A percentile compares a stretch with the other conserved stretches of the same genome.
phyloP scores from a whole-genome alignment of 1,284 basidiomycete species.

The Moesziomyces sp. region DNA sequence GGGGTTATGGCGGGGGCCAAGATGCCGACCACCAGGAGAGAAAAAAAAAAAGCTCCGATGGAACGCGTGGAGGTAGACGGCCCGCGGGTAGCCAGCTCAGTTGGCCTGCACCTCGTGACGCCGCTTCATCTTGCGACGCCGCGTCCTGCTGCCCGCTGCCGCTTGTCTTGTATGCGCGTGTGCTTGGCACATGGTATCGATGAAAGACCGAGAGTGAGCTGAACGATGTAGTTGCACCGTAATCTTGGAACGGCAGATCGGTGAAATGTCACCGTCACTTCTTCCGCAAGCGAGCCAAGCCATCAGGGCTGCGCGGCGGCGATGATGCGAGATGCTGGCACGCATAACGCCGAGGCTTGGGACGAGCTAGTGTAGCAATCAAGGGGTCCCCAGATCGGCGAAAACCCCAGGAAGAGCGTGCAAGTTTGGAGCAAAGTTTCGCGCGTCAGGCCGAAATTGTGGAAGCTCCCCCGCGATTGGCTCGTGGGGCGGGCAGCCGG shows the following conservation, averaged over 20 bases:
- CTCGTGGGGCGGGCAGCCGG: not conserved
- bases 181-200: not conserved
- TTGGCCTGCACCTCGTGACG: not conserved
- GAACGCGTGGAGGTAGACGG: not conserved
- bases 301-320: too few species aligned
- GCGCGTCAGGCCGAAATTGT: not conserved
- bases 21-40: too few species aligned
- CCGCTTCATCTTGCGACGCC: not conserved
- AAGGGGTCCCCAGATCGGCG: too few species aligned
- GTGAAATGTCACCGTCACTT: too few species aligned
- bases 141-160: not conserved
- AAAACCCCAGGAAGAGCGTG: too few species aligned
- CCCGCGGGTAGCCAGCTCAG: too few species aligned
- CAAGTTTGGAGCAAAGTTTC: not conserved
- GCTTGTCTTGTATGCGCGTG: not conserved
- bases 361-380: too few species aligned
- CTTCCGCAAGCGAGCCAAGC: too few species aligned
- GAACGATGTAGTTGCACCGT: too few species aligned
- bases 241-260: not conserved
- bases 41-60: not conserved
- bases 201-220: conserved; percentile 7
- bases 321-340: not conserved
- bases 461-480: not conserved
- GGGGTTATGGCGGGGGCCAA: too few species aligned
- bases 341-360: not conserved